Evolutionary conservation across 805 yeast genomes (phyloP).

Genomic region (Teunomyces kruisii): DNA sequence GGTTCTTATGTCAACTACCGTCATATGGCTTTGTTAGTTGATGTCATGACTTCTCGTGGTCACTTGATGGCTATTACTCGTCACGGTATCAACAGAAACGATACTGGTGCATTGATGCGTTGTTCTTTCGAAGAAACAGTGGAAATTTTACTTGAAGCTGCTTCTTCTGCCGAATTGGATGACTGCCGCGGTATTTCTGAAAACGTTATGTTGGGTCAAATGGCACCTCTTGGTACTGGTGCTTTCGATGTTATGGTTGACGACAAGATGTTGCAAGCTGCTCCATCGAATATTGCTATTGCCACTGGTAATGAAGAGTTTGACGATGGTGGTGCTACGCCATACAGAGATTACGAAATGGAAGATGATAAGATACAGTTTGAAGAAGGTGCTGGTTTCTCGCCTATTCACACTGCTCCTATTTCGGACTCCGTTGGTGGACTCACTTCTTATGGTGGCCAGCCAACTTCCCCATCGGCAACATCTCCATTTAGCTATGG

Average conservation of each 20-base stretch:
- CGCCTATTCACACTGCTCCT: slow-evolving; percentile 90
- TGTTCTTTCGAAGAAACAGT: slow-evolving; percentile 99
- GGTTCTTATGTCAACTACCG: slow-evolving; percentile 99
- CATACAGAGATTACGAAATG: slow-evolving; percentile 70
- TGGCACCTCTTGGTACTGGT: slow-evolving; percentile 99
- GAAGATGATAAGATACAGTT: slow-evolving; percentile 59
- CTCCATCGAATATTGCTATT: slow-evolving; percentile 52
- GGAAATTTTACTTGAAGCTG: slow-evolving; percentile 95
- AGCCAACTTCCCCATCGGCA: slow-evolving; percentile 48
- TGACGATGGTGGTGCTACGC: slow-evolving; percentile 81
- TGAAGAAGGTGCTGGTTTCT: slow-evolving; percentile 81
- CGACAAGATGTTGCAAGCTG: slow-evolving; percentile 73
- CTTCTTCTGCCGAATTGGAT: slow-evolving; percentile 95
- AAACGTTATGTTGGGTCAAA: slow-evolving; percentile 94
- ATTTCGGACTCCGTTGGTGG: slow-evolving; percentile 77
- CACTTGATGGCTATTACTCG: slow-evolving; percentile 98
- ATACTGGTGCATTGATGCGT: slow-evolving; percentile 98
- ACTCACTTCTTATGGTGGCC: slow-evolving; percentile 85
- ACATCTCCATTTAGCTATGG: slow-evolving; percentile 59
- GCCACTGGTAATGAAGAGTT: slow-evolving; percentile 35
- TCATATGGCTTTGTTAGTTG: slow-evolving; percentile 96
- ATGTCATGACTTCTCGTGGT: slow-evolving; percentile 98
- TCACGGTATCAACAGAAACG: slow-evolving; percentile 98
- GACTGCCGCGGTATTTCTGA: slow-evolving; percentile 99
- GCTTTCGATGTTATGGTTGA: slow-evolving; percentile 94